Percentiles rank a stretch among this genome's conserved stretches.
phyloP scores from a whole-genome alignment of 768 basidiomycete genomes.

The Mrakia gelida region DNA sequence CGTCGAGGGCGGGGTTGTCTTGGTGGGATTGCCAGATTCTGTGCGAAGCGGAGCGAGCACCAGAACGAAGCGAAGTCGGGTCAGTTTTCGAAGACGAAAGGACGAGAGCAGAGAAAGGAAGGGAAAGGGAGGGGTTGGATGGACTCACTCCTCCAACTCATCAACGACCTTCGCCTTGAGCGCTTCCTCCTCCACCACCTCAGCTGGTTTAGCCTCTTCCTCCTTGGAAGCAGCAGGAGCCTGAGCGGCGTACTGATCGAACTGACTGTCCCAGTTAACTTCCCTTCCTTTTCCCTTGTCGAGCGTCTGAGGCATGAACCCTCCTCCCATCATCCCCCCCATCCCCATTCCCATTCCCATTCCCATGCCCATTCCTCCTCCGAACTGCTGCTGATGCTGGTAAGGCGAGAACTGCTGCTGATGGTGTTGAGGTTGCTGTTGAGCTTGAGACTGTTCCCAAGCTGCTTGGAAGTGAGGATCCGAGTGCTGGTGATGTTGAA shows the following conservation, averaged over 20 bases:
- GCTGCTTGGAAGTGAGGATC: neutral
- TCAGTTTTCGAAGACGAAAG: too few species aligned
- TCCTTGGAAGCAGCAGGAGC: neutral
- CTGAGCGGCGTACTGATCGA: conserved; percentile 10
- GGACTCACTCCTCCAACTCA: conserved; percentile 22
- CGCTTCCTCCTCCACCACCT: neutral
- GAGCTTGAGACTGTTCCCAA: neutral
- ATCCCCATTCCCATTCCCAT: too few species aligned
- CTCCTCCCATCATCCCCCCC: too few species aligned
- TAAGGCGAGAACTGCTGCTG: neutral
- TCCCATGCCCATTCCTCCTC: too few species aligned
- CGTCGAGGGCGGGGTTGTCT: neutral
- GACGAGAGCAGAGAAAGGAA: neutral
- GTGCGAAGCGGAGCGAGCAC: neutral
- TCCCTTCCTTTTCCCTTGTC: conserved; percentile 21
- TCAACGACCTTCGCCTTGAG: neutral
- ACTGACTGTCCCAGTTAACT: conserved; percentile 14
- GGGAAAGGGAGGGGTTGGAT: neutral
- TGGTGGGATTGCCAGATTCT: conserved; percentile 28
- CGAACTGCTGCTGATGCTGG: conserved; percentile 11
- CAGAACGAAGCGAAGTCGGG: neutral
- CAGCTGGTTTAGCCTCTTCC: neutral
- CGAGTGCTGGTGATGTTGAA: neutral
- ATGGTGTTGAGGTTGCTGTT: neutral
- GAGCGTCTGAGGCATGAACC: neutral